Evolutionary conservation across 768 basidiomycete species (phyloP).

Genomic region (Cytidiella melzeri): DNA sequence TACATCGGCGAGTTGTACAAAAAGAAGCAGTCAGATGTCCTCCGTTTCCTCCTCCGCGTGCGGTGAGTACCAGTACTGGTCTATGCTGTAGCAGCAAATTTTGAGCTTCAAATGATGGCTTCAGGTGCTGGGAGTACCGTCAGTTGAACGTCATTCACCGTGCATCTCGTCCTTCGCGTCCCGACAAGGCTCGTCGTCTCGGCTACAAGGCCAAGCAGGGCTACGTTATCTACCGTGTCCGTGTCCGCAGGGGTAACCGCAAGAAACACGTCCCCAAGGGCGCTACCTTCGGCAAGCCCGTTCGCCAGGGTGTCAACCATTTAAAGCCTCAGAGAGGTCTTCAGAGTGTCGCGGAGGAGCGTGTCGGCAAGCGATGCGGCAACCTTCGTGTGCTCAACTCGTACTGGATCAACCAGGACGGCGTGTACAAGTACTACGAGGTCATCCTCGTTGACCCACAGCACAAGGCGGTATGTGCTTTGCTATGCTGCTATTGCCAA

Average conservation of each 20-base stretch:
- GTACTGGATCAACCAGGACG: constrained; percentile 99
- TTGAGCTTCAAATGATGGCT: background rate
- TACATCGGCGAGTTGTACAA: constrained; percentile 97
- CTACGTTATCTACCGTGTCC: constrained; percentile 95
- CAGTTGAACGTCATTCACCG: constrained; percentile 98
- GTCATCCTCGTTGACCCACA: constrained; percentile 95
- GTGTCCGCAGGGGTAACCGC: constrained; percentile 96
- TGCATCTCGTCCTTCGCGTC: constrained; percentile 95
- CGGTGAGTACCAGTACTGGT: constrained; percentile 44
- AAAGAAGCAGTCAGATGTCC: constrained; percentile 96
- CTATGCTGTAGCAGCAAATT: background rate
- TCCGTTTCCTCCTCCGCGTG: constrained; percentile 96
- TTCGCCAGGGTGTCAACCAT: constrained; percentile 99
- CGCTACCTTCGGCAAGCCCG: constrained; percentile 99
- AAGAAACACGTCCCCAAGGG: constrained; percentile 99
- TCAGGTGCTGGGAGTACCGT: constrained; percentile 96
- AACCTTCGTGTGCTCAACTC: constrained; percentile 96
- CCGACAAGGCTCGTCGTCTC: constrained; percentile 97
- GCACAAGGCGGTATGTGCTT: constrained; percentile 78
- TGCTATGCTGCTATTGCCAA: background rate
- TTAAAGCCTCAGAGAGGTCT: constrained; percentile 95
- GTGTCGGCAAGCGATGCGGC: constrained; percentile 93
- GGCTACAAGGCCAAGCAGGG: constrained; percentile 99
- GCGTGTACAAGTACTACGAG: constrained; percentile 99
- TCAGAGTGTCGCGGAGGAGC: constrained; percentile 93